Evolutionary conservation across 805 yeast species (phyloP).

Genomic region (Ogataea paradorogensis): DNA sequence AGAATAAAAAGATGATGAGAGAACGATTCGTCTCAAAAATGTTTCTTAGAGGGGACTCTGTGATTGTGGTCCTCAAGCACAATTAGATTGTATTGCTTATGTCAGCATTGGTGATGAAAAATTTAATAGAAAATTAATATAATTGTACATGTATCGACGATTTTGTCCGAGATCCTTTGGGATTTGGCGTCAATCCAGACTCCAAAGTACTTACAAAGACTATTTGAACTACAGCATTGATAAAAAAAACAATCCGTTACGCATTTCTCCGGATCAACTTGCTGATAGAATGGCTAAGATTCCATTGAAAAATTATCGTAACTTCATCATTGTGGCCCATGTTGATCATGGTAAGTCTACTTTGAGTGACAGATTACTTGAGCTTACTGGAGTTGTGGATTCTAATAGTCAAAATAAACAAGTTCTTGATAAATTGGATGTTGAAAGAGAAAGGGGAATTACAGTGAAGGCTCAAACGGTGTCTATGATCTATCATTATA

Average conservation of each 20-base stretch:
- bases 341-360: slow-evolving; percentile 87
- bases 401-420: slow-evolving; percentile 70
- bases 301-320: slow-evolving; percentile 80
- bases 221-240: slow-evolving; percentile 30
- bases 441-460: slow-evolving; percentile 93
- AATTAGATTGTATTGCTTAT: slow-evolving; percentile 1
- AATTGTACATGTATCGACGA: slow-evolving; percentile 6
- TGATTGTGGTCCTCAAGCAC: slow-evolving; percentile 64
- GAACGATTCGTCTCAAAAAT: slow-evolving; percentile 85
- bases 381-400: slow-evolving; percentile 83
- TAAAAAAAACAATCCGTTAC: slow-evolving; percentile 29
- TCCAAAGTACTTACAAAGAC: slow-evolving; percentile 15
- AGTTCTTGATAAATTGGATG: slow-evolving; percentile 87
- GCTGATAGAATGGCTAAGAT: slow-evolving; percentile 61
- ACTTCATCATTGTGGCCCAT: slow-evolving; percentile 94
- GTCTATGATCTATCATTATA: slow-evolving; percentile 76
- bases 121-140: slow-evolving; percentile 3
- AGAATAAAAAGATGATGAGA: slow-evolving; percentile 31
- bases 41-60: slow-evolving; percentile 94
- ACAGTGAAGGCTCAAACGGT: slow-evolving; percentile 98
- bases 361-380: slow-evolving; percentile 80
- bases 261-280: slow-evolving; percentile 15
- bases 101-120: slow-evolving; percentile 4
- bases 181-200: not conserved
- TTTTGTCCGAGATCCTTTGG: not conserved